Conservation (phyloP, 495 filamentous ascomycete species). For the Bathelium albidoporum region DNA sequence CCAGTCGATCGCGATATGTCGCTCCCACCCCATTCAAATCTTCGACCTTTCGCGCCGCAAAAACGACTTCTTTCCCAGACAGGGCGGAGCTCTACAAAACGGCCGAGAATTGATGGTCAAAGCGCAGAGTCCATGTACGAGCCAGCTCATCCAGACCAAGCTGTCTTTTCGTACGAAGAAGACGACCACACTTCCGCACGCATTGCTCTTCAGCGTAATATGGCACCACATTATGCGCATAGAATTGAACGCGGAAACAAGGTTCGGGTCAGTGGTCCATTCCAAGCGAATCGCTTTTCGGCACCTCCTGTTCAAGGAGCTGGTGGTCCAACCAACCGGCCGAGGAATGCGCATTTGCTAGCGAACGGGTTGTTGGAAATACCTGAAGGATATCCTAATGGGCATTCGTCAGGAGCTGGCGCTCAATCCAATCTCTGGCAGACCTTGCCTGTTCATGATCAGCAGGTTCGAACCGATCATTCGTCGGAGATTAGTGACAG, state of each 20-base stretch:
- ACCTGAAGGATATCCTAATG: neutral
- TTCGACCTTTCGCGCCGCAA: slow-evolving; percentile 11
- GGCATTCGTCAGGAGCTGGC: neutral
- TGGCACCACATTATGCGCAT: neutral
- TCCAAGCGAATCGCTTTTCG: neutral
- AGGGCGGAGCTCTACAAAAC: neutral
- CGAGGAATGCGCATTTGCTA: neutral
- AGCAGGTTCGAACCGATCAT: neutral
- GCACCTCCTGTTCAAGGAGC: neutral
- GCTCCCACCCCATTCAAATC: slow-evolving; percentile 16
- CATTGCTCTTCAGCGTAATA: neutral
- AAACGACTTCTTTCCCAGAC: slow-evolving; percentile 8
- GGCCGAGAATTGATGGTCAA: neutral
- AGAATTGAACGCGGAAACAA: no score
- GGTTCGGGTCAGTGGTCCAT: neutral
- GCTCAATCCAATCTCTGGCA: neutral
- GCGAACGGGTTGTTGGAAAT: neutral
- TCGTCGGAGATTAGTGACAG: neutral
- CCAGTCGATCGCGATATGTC: slow-evolving; percentile 18
- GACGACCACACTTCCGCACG: neutral
- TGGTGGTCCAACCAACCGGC: neutral
- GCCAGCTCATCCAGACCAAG: neutral
- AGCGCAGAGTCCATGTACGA: neutral
- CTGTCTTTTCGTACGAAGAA: neutral
- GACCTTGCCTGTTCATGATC: neutral